Evolutionary conservation across 352 stramenopile species (phyloP).

Genomic region (Phytophthora pisi): DNA sequence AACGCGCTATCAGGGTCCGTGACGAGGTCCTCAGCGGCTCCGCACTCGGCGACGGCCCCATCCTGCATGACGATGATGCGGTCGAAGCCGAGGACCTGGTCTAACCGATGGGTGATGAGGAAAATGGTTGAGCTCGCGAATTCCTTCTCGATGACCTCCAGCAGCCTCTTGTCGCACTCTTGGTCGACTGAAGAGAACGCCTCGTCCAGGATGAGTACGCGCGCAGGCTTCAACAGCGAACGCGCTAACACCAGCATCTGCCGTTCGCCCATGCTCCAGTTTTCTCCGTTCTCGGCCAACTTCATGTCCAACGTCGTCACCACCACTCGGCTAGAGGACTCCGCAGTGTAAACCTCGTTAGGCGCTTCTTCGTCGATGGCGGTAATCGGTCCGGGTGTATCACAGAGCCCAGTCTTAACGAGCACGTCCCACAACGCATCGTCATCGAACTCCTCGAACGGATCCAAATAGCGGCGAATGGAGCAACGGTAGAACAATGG

Average conservation of each 20-base stretch:
- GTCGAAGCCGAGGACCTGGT: conserved; percentile 95
- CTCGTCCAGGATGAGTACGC: conserved; percentile 91
- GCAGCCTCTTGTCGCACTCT: conserved; percentile 60
- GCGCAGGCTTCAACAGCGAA: conserved; percentile 88
- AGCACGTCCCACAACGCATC: conserved; percentile 56
- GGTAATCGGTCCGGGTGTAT: conserved; percentile 71
- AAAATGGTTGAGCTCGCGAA: conserved; percentile 92
- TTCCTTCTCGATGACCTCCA: conserved; percentile 67
- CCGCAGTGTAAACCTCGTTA: conserved; percentile 38
- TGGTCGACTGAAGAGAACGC: conserved; percentile 62
- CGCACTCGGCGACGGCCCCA: conserved; percentile 86
- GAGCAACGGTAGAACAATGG: conserved; percentile 92
- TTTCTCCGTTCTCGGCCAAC: conserved; percentile 90
- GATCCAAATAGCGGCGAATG: conserved; percentile 93
- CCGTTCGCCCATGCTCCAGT: conserved; percentile 95
- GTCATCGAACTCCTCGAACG: conserved; percentile 83
- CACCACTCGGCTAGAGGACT: conserved; percentile 11
- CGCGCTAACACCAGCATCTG: conserved; percentile 95
- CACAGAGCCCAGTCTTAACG: conserved; percentile 47
- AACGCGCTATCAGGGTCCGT: conserved; percentile 38
- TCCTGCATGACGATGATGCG: conserved; percentile 66
- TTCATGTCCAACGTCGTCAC: conserved; percentile 34
- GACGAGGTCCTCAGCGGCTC: conserved; percentile 83
- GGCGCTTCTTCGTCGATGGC: conserved; percentile 50
- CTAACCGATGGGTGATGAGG: conserved; percentile 94